Evolutionary conservation across 257 asterid genomes (phyloP), one percentile per base, ranked within the genome.

Genomic region (Nicotiana benthamiana): DNA sequence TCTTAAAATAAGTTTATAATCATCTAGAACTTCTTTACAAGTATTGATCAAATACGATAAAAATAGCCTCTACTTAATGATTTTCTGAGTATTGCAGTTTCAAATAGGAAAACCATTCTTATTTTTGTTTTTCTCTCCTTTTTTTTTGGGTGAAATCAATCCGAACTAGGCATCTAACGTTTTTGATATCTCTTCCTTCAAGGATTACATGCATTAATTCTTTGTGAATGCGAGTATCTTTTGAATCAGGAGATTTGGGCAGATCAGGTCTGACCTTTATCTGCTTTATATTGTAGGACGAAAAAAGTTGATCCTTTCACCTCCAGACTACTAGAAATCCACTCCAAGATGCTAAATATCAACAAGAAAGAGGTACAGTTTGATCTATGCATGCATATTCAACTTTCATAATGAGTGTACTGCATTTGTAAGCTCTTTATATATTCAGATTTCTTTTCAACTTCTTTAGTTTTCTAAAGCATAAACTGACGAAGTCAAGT

Each of bases 241-340:
- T 6, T 4, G 40, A 8, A 27, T 62, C 36, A 61, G 36, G 40
- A 10, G 43, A 57, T 3, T 34, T 34, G 24, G 27, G 15, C 46
- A 16, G 48, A 75, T 75, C 63, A 51, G 48, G 46, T 43, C 1
- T 61, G 57, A 56, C n/a, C 60, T 18, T 53, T 60, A 15, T 53
- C 51, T 83, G 61, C 76, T 52, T 30, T 20, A 5, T 9, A 15
- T 56, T 81, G 78, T 84, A 88, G 91, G 85, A 88, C 89, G 34
- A 88, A 83, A 86, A 84, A 84, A 81, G 89, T 68, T 26, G 91
- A 88, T 75, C 84, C 79, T 22, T 88, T 88, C 68, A 88, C 91
- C 13, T 86, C 89, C 53, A 86, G 87, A 60, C 87, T 86, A 75
- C 76, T 86, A 68, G 91, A 86, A 65, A 84, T 86, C 63, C 89